Percentiles rank a stretch among this genome's conserved stretches.
Conservation (phyloP, 2,329 filamentous ascomycete genomes). For the Colletotrichum plurivorum region DNA sequence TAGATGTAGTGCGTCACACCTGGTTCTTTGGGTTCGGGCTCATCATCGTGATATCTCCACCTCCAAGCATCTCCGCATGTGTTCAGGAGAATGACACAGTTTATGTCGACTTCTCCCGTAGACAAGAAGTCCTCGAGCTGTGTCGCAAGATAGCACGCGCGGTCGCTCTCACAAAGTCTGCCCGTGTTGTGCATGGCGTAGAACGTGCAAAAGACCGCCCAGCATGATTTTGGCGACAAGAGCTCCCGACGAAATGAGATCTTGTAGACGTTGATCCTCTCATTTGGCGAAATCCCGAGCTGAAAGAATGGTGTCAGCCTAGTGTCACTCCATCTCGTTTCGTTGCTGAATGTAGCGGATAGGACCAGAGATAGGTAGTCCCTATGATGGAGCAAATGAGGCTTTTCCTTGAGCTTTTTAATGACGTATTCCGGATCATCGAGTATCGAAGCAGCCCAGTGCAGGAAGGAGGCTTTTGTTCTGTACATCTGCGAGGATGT, state of each 20-base stretch:
- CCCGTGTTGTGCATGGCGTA: no score
- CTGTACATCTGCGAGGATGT: no score
- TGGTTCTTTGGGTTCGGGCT: no score
- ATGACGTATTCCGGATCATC: no score
- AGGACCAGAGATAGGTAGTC: no score
- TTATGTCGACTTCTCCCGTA: not conserved
- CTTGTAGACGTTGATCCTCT: not conserved
- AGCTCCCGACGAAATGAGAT: not conserved
- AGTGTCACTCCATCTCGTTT: not conserved
- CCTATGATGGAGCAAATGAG: no score
- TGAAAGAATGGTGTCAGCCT: not conserved
- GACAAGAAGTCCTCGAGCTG: not conserved
- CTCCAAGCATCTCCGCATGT: not conserved
- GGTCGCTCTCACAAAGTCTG: no score
- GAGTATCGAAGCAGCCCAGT: no score
- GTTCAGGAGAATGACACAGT: not conserved
- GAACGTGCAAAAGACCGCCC: not conserved
- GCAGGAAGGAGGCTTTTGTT: no score
- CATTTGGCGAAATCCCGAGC: not conserved
- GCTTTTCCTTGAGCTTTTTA: no score
- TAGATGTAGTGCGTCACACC: not conserved
- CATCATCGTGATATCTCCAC: not conserved
- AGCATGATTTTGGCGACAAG: not conserved
- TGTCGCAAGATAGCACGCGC: no score
- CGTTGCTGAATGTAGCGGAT: not conserved